Conservation (phyloP, 495 filamentous ascomycete genomes). For the Clohesyomyces aquaticus region DNA sequence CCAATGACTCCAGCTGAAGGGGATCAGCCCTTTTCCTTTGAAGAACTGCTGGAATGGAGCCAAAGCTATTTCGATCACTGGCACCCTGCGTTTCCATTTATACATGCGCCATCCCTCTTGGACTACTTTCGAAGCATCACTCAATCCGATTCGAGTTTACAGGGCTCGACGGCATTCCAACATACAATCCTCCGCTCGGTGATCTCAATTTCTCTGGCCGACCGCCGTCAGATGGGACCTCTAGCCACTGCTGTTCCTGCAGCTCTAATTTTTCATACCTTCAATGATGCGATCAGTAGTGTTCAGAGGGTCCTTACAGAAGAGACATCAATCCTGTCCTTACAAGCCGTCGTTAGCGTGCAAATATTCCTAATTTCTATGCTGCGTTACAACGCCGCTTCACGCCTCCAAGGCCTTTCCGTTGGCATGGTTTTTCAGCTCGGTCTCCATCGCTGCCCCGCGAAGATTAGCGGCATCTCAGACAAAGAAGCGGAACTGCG, state of each 20-base stretch:
- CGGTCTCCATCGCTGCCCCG: constrained; percentile 56
- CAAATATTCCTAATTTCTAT: constrained; percentile 55
- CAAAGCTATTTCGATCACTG: constrained; percentile 54
- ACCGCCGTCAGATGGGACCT: constrained; percentile 9
- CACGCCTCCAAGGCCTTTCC: constrained; percentile 53
- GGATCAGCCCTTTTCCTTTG: constrained; percentile 5
- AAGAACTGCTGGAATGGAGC: constrained; percentile 48
- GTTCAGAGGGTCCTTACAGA: constrained; percentile 47
- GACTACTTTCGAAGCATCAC: constrained; percentile 45
- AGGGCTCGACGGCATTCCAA: constrained; percentile 30
- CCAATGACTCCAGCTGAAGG: no score
- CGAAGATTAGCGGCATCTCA: constrained; percentile 50
- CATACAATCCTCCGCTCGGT: constrained; percentile 55
- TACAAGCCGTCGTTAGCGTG: constrained; percentile 53
- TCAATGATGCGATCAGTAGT: constrained; percentile 48
- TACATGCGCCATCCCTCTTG: constrained; percentile 53
- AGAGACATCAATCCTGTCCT: constrained; percentile 47
- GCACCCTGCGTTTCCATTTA: constrained; percentile 55
- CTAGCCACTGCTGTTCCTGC: constrained; percentile 41
- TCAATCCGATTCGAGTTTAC: constrained; percentile 35
- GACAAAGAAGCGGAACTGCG: constrained; percentile 49
- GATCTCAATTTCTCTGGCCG: constrained; percentile 50
- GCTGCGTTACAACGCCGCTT: constrained; percentile 55
- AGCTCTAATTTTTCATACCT: constrained; percentile 47
- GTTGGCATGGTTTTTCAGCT: constrained; percentile 55